phyloP scores from a whole-genome alignment of 441 rosid species.

The Geranium incanum region DNA sequence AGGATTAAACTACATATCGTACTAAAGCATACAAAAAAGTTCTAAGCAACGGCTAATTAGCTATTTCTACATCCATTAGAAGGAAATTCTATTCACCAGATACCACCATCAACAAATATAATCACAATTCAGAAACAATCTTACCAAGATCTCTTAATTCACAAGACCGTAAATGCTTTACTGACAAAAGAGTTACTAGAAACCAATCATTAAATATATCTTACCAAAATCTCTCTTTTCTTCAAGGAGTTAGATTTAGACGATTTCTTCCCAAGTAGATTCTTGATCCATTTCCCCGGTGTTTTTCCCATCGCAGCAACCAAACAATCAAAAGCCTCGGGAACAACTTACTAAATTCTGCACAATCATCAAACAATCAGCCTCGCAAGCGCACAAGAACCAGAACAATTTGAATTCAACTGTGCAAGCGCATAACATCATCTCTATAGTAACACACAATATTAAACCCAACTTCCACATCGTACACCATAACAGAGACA shows the following conservation, averaged over 20 bases:
- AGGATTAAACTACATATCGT: background rate
- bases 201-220: conserved; percentile 7
- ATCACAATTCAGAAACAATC: background rate
- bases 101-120: background rate
- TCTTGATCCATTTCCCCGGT: conserved; percentile 76
- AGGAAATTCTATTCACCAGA: background rate
- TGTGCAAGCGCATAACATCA: background rate
- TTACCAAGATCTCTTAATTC: background rate
- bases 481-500: background rate
- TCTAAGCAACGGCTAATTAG: background rate
- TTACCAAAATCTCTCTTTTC: conserved; percentile 39
- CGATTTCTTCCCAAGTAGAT: conserved; percentile 62
- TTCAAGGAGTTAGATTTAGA: conserved; percentile 58
- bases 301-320: conserved; percentile 53
- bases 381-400: background rate
- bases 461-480: background rate
- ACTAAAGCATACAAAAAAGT: background rate
- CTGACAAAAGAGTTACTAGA: background rate
- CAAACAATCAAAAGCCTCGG: conserved; percentile 12
- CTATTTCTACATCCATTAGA: background rate
- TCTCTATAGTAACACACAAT: background rate
- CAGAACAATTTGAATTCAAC: background rate
- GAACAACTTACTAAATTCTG: conserved; percentile 20
- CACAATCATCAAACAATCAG: conserved; percentile 4
- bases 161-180: background rate